phyloP scores from a whole-genome alignment of 2,329 filamentous ascomycete species.

The Ophiocordyceps sinensis region DNA sequence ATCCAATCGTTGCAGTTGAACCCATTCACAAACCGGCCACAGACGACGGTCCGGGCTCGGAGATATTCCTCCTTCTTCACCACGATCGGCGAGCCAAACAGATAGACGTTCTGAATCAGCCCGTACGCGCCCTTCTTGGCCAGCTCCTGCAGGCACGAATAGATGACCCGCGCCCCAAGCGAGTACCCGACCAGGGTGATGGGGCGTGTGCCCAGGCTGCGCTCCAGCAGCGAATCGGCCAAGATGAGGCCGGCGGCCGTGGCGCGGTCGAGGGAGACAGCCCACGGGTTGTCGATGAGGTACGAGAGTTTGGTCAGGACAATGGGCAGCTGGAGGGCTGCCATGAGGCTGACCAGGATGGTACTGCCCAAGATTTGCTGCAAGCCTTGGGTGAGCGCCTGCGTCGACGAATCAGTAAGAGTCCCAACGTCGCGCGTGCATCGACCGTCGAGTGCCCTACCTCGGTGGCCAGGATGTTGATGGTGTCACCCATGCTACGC shows the following conservation, averaged over 20 bases:
- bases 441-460: constrained; percentile 34
- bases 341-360: constrained; percentile 79
- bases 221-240: constrained; percentile 83
- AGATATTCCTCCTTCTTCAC: constrained; percentile 84
- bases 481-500: constrained; percentile 93
- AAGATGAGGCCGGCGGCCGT: constrained; percentile 81
- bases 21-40: constrained; percentile 88
- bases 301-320: constrained; percentile 89
- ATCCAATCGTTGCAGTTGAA: constrained; percentile 97
- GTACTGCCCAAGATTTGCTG: constrained; percentile 91
- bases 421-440: background rate
- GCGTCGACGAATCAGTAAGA: background rate
- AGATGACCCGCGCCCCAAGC: constrained; percentile 81
- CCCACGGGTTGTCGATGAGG: constrained; percentile 96
- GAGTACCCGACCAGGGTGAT: constrained; percentile 94
- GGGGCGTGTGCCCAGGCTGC: constrained; percentile 79
- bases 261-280: constrained; percentile 84
- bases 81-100: constrained; percentile 86
- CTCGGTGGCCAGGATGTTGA: constrained; percentile 96
- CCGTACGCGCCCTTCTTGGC: constrained; percentile 72
- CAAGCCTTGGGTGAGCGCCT: constrained; percentile 89
- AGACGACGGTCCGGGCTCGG: constrained; percentile 65
- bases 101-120: constrained; percentile 84
- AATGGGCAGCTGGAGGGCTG: constrained; percentile 80
- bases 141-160: constrained; percentile 78